Percentiles rank a stretch among this genome's conserved stretches.
Evolutionary conservation across 2,329 filamentous ascomycete genomes (phyloP).

Genomic region (Venturia carpophila): DNA sequence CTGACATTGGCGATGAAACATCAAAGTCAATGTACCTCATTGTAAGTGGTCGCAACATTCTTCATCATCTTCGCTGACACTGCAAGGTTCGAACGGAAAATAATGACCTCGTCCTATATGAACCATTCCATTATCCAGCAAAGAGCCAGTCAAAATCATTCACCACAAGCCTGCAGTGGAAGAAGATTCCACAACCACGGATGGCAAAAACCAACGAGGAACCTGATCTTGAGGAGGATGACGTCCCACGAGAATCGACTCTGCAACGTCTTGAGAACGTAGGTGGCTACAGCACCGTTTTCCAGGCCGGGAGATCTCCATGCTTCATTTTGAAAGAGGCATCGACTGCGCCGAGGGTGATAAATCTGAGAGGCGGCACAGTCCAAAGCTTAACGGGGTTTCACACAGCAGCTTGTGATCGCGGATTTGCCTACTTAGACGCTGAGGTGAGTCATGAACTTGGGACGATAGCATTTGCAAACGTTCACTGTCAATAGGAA

Average conservation of each 20-base stretch:
- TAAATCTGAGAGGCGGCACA: slow-evolving; percentile 61
- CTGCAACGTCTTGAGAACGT: slow-evolving; percentile 56
- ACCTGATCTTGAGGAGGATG: slow-evolving; percentile 43
- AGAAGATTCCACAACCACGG: slow-evolving; percentile 63
- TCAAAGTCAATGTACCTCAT: slow-evolving; percentile 70
- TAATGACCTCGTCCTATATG: slow-evolving; percentile 81
- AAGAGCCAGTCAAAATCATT: slow-evolving; percentile 36
- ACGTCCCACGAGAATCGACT: slow-evolving; percentile 33
- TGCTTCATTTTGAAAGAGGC: slow-evolving; percentile 77
- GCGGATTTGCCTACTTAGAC: slow-evolving; percentile 78
- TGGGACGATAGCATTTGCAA: slow-evolving; percentile 20
- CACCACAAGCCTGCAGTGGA: slow-evolving; percentile 58
- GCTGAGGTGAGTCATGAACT: slow-evolving; percentile 35
- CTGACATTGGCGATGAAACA: slow-evolving; percentile 72
- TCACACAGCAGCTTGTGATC: slow-evolving; percentile 67
- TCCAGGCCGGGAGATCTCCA: slow-evolving; percentile 71
- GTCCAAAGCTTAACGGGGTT: slow-evolving; percentile 68
- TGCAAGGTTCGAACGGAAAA: slow-evolving; percentile 63
- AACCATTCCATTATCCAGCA: slow-evolving; percentile 56
- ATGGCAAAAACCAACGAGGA: slow-evolving; percentile 52
- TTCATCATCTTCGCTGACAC: slow-evolving; percentile 18
- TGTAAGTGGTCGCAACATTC: slow-evolving; percentile 43
- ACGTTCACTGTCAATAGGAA: slow-evolving; percentile 39
- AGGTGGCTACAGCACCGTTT: slow-evolving; percentile 72
- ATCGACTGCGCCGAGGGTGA: slow-evolving; percentile 64